These are phyloP conservation scores for Cocos nucifera DNA, from an alignment of 176 grass and related monocot species.

Conservation along the genomic window DNA sequence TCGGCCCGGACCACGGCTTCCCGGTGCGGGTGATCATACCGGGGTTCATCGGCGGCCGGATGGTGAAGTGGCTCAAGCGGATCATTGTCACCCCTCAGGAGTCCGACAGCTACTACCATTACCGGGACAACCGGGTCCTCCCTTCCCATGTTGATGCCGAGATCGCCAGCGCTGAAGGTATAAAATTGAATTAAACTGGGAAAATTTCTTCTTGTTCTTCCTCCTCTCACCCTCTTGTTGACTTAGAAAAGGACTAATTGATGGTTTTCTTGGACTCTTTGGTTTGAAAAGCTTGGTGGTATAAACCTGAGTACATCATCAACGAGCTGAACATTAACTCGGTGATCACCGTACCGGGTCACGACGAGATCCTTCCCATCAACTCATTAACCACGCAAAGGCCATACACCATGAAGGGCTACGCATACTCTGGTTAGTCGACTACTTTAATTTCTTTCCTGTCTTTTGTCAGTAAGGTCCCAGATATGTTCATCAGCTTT, in stretches of 20 bases:
- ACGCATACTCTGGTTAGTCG: conserved; percentile 68
- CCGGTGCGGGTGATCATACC: conserved; percentile 76
- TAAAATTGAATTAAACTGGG: no score
- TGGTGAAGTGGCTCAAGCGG: conserved; percentile 81
- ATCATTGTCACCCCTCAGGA: conserved; percentile 49
- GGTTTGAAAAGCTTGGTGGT: conserved; percentile 66
- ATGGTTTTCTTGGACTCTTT: not conserved
- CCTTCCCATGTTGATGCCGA: conserved; percentile 78
- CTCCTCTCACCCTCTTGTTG: not conserved
- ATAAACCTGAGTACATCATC: conserved; percentile 91
- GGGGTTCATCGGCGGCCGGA: conserved; percentile 64
- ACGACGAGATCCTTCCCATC: conserved; percentile 67
- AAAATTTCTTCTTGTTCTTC: not conserved
- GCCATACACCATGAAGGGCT: conserved; percentile 60
- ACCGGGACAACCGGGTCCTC: conserved; percentile 69
- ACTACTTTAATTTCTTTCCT: not conserved
- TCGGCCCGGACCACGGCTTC: conserved; percentile 67
- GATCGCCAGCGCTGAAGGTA: conserved; percentile 80
- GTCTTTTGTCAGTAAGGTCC: no score
- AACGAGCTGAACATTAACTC: conserved; percentile 96
- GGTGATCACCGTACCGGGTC: conserved; percentile 62
- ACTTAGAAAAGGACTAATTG: no score
- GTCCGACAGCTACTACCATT: conserved; percentile 90
- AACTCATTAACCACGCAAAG: conserved; percentile 48
- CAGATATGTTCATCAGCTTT: no score